Base-by-base conservation (phyloP, 495 filamentous ascomycete species). In the Podospora anserina region DNA sequence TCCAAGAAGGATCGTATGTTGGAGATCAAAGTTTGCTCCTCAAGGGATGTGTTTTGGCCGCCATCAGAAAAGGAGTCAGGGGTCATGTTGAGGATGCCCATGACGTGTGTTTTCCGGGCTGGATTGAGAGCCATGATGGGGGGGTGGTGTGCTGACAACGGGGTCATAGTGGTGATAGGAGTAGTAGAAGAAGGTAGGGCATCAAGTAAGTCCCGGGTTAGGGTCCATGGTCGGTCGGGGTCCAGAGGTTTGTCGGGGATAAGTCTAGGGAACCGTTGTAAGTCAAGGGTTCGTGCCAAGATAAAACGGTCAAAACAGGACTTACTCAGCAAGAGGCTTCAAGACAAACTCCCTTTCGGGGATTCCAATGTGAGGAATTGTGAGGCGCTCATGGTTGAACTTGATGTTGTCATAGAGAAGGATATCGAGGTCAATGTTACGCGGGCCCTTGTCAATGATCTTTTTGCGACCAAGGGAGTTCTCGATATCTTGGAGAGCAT, bases 41-140 rank as follows among this genome's bases (percentile, higher is more conserved):
- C 60, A 15, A 66, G 61, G 56, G 75, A 72, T 11, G 39, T 49
- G 79, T 93, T 84, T 2, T 79, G 72, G 57, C 94, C 94, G 63
- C 93, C 95, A 72, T 97, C 93, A 15, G 94, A 97, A 83, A 98
- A 98, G 54, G 95, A 98, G 82, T 99, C 95, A 11, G 94, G 95
- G 1, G 94, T 97, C 67, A 97, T 82, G 80, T 99, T 99, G 63
- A 97, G 84, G 71, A 99, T 96, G 34, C 92, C 90, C 95, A 99
- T 98, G 55, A 97, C 79, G 65, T 88, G 86, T 2, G 94, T 97
- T 58, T 81, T 81, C 57, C 91, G 89, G 63, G 78, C 81, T 0
- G 88, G 81, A 68, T 88, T 83, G 39, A 89, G 86, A 26, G 90
- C 83, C 55, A 86, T 85, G 5, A 97, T 79, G 0, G 89, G 83